A percentile compares a stretch with the other conserved stretches of the same genome.
These are phyloP conservation scores for Rhododendron williamsianum DNA, from an alignment of 148 eudicot species.

Conservation along the genomic window DNA sequence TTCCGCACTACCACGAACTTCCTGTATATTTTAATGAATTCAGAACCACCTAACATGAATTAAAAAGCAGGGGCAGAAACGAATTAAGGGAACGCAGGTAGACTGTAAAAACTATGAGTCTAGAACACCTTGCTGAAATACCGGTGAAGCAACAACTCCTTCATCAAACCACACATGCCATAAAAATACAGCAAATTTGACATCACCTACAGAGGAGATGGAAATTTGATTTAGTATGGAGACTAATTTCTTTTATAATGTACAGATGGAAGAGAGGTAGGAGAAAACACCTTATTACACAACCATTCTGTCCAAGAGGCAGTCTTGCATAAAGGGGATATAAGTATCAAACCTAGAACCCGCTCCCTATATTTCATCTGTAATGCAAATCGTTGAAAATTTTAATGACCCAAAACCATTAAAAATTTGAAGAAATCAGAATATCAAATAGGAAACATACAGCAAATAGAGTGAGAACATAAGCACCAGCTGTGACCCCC, in stretches of 20 bases:
- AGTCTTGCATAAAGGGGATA: constrained; percentile 86
- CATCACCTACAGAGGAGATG: constrained; percentile 51
- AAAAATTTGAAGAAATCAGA: neutral
- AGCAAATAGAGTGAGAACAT: constrained; percentile 49
- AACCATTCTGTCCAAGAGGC: constrained; percentile 99
- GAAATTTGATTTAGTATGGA: neutral
- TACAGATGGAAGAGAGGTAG: neutral
- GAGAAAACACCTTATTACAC: constrained; percentile 64
- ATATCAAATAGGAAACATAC: constrained; percentile 25
- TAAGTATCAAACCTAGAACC: constrained; percentile 86
- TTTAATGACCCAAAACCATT: neutral
- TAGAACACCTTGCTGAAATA: constrained; percentile 85
- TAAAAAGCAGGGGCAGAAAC: neutral
- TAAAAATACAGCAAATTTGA: constrained; percentile 84
- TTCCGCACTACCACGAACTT: constrained; percentile 78
- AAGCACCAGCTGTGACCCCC: constrained; percentile 60
- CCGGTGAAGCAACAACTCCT: constrained; percentile 81
- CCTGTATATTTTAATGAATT: constrained; percentile 40
- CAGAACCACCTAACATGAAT: constrained; percentile 4
- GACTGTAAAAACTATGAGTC: neutral
- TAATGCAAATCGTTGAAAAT: constrained; percentile 17
- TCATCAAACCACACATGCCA: constrained; percentile 81
- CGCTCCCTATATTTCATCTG: constrained; percentile 84
- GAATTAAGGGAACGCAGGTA: neutral
- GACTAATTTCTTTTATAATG: neutral